Base-by-base conservation (phyloP, 139 green algal species). In the Chlorella sp. region DNA sequence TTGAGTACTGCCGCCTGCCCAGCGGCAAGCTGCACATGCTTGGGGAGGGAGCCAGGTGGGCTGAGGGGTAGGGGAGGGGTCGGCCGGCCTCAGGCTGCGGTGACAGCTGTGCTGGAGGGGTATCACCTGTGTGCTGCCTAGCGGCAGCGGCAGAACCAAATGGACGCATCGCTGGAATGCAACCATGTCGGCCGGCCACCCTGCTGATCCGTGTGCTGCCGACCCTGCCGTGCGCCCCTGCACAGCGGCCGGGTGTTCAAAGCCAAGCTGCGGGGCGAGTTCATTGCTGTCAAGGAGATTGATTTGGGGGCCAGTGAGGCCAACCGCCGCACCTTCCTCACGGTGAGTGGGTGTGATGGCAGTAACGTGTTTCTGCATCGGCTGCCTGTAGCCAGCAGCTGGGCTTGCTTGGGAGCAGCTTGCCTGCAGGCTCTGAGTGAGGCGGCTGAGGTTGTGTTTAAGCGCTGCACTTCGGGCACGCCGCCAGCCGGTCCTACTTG, bases 11-110 rank as follows among this genome's bases (percentile, higher is more conserved):
- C 51, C 51, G 51, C 14, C 51, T 60, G 51, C 51, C 51, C 46
- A 60, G 51, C 38, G 38, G 24, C 34, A 43, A 32, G 38, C 68
- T 48, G 68, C 68, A 75, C 7, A 4, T 13, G 68, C 68, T 75
- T 22, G 68, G 68, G 36, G 68, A 34, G 20, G 68, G 68, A 20
- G 68, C 68, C 68, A 75, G 68, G 68, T 75, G 68, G 68, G 68
- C 38, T 13, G 67, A 6, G 5, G 11, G 28, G 32, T 14, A n/a
- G 36, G 13, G 17, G n/a, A 41, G n/a, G 32, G 28, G n/a, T n/a
- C n/a, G n/a, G n/a, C n/a, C n/a, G n/a, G n/a, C n/a, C n/a, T n/a
- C n/a, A n/a, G n/a, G n/a, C n/a, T n/a, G n/a, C n/a, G n/a, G n/a
- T n/a, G n/a, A n/a, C n/a, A n/a, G n/a, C n/a, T n/a, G n/a, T n/a